Evolutionary conservation across 2,329 filamentous ascomycete genomes (phyloP).

Genomic region (Fusarium pseudograminearum): DNA sequence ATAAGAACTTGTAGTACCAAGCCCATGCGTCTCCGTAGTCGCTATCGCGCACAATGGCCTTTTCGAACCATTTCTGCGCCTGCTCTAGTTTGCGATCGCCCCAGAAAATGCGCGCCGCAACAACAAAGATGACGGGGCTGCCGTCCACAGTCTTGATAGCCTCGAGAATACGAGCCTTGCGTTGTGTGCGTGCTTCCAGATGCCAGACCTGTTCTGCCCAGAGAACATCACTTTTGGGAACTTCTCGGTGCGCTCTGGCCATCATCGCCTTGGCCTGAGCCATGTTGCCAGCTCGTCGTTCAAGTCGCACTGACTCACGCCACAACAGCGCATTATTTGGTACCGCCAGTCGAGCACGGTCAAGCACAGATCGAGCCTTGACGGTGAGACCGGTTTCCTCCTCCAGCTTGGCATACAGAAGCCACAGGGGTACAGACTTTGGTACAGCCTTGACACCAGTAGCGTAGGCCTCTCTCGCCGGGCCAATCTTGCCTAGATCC

Average conservation of each 20-base stretch:
- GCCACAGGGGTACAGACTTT: slow-evolving; percentile 86
- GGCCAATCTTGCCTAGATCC: slow-evolving; percentile 78
- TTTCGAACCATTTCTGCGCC: slow-evolving; percentile 97
- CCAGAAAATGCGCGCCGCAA: slow-evolving; percentile 97
- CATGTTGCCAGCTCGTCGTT: slow-evolving; percentile 86
- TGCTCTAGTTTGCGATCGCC: slow-evolving; percentile 91
- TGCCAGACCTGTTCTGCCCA: slow-evolving; percentile 98
- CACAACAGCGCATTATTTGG: slow-evolving; percentile 88
- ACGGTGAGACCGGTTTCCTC: slow-evolving; percentile 85
- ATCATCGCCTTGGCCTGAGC: slow-evolving; percentile 90
- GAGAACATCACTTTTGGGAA: slow-evolving; percentile 85
- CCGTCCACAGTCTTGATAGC: slow-evolving; percentile 98
- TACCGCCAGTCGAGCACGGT: slow-evolving; percentile 87
- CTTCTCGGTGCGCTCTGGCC: slow-evolving; percentile 92
- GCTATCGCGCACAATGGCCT: slow-evolving; percentile 87
- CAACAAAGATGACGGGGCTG: slow-evolving; percentile 88
- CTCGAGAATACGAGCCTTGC: slow-evolving; percentile 90
- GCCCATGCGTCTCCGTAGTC: slow-evolving; percentile 95
- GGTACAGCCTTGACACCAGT: slow-evolving; percentile 90
- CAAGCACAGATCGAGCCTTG: slow-evolving; percentile 93
- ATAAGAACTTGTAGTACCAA: slow-evolving; percentile 95
- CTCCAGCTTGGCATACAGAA: slow-evolving; percentile 88
- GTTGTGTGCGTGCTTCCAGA: slow-evolving; percentile 89
- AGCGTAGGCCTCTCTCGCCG: slow-evolving; percentile 90
- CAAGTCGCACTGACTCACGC: slow-evolving; percentile 93